phyloP scores from a whole-genome alignment of 352 stramenopile species.

The Globisporangium carolinianum region DNA sequence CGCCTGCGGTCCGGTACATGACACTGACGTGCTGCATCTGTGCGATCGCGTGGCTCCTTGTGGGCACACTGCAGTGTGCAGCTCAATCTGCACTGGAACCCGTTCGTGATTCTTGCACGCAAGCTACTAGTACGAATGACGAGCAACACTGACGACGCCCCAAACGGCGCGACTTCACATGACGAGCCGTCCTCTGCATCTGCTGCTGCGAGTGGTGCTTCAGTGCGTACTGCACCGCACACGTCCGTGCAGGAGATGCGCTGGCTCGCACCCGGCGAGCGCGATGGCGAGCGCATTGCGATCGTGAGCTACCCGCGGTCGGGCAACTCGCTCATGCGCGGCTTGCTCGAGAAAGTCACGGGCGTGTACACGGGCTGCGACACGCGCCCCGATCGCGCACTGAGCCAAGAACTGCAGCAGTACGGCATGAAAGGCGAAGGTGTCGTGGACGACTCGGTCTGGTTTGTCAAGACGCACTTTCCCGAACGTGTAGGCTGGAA shows the following conservation, averaged over 20 bases:
- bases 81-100: slow-evolving; percentile 65
- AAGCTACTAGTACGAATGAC: slow-evolving; percentile 26
- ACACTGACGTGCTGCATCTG: background rate
- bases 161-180: slow-evolving; percentile 1
- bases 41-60: background rate
- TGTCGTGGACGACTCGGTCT: slow-evolving; percentile 92
- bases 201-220: background rate
- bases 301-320: slow-evolving; percentile 96
- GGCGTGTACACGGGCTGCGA: slow-evolving; percentile 96
- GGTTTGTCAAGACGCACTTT: slow-evolving; percentile 98
- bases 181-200: background rate
- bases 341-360: slow-evolving; percentile 92
- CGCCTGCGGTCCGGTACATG: no score
- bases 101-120: slow-evolving; percentile 42
- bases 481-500: slow-evolving; percentile 94
- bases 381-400: slow-evolving; percentile 90
- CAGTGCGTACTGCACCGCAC: background rate
- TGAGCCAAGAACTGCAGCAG: slow-evolving; percentile 85
- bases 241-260: slow-evolving; percentile 21
- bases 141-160: slow-evolving; percentile 2
- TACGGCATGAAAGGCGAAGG: slow-evolving; percentile 91
- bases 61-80: slow-evolving; percentile 19
- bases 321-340: slow-evolving; percentile 96
- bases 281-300: slow-evolving; percentile 60
- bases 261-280: slow-evolving; percentile 64